Percentiles rank a stretch among this genome's conserved stretches.
phyloP scores from a whole-genome alignment of 768 basidiomycete species.

The Rossbeevera mucosa region DNA sequence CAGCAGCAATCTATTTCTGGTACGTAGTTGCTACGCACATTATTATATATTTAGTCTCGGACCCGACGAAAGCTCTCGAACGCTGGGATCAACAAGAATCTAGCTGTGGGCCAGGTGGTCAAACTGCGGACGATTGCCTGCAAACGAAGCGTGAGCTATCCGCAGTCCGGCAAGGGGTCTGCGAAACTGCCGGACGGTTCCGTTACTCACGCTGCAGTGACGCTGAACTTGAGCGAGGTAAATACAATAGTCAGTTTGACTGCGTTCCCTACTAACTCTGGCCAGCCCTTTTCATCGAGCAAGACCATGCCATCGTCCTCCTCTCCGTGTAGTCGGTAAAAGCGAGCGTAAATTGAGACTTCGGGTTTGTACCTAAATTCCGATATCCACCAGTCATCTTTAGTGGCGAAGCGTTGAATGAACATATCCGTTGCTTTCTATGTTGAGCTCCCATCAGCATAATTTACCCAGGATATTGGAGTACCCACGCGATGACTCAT shows the following conservation, averaged over 20 bases:
- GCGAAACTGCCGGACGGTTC: not conserved
- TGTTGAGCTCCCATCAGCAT: slow-evolving; percentile 6
- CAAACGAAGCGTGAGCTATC: slow-evolving; percentile 6
- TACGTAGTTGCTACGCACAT: not conserved
- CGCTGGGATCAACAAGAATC: not conserved
- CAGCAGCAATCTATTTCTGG: not conserved
- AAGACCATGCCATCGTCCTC: slow-evolving; percentile 32
- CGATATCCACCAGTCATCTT: slow-evolving; percentile 35
- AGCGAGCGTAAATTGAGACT: slow-evolving; percentile 32
- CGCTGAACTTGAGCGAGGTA: slow-evolving; percentile 33
- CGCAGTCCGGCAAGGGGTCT: slow-evolving; percentile 2
- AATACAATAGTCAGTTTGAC: slow-evolving; percentile 30
- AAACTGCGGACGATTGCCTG: slow-evolving; percentile 27
- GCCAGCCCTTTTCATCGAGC: slow-evolving; percentile 31
- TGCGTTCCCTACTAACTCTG: slow-evolving; percentile 31
- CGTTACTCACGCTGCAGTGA: slow-evolving; percentile 28
- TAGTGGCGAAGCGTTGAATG: slow-evolving; percentile 32
- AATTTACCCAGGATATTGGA: not conserved
- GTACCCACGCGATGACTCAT: slow-evolving; percentile 32
- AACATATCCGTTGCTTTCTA: slow-evolving; percentile 31
- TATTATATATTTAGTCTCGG: slow-evolving; percentile 3
- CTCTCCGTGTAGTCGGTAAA: slow-evolving; percentile 30
- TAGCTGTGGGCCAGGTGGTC: not conserved
- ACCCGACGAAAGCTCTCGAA: not conserved
- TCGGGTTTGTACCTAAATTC: slow-evolving; percentile 32